Base-by-base conservation (phyloP, 495 filamentous ascomycete species). In the Podospora australis region DNA sequence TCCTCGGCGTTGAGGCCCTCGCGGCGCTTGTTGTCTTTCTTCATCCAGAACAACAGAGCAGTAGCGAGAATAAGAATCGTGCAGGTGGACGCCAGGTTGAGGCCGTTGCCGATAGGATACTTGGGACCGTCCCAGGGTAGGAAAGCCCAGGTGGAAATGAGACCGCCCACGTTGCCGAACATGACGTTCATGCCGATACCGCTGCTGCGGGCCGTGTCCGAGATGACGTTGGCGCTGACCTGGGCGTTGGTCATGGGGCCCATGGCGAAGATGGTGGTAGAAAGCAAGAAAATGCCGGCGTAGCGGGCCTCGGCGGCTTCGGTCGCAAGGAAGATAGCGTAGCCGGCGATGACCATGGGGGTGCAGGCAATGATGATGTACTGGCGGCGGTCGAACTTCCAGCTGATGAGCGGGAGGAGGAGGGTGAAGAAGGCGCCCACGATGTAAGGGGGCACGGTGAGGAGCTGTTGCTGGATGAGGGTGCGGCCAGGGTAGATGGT, bases 61-160 rank as follows among this genome's bases (percentile, higher is more conserved):
- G 71, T 68, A 8, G 68, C 55, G 3, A 79, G 11, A 11, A 86
- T 7, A 5, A 87, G 56, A 7, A 72, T 77, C 17, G 65, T 63
- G n/a, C 65, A 66, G 2, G 72, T 61, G 0, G 81, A 78, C 0
- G 81, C 84, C n/a, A 87, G 62, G 57, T 88, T 87, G 28, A 89
- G 59, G 0, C 83, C 83, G 62, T 89, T 87, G 1, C 85, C 84
- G 51, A 87, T 84, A 44, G 68, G 80, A 60, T 84, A 89, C 46
- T 86, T 68, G 4, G 85, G 84, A 0, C 58, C 75, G 58, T 88
- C 83, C 34, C 59, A 78, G 0, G 78, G 72, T 29, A 87, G 58
- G 59, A 85, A 89, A 3, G 69, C 71, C 84, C 84, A 88, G 11
- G 83, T 87, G 1, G 78, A 72, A 56, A 89, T 76, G 29, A 89